Evolutionary conservation across 1,284 basidiomycete genomes (phyloP), one percentile per base, ranked within the genome.

Genomic region (Irpex lacteus): DNA sequence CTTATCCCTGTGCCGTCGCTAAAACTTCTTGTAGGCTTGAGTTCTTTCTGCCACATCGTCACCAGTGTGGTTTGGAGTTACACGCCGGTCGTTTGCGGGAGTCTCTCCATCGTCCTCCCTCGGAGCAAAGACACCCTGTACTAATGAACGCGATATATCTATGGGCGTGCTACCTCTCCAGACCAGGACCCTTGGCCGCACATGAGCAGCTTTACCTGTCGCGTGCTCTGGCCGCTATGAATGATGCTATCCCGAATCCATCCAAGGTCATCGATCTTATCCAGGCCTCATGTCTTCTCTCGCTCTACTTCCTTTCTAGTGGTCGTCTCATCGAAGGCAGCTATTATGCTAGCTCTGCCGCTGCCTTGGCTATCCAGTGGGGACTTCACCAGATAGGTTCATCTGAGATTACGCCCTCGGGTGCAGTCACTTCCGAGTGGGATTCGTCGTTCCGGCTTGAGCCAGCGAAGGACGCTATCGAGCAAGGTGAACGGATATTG

Each of bases 91-190:
- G 82, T 56, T 78, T 92, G 38, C 79, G 86, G 37, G 86, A 86
- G 56, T 87, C 83, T 44, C 77, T 90, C 59, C 78, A 74, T 59
- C 77, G 81, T 2, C 81, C 86, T 13, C 61, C 73, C 2, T 70
- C 80, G 58, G 85, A 90, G 66, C 88, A 88, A 62, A 84, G 84
- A 32, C 91, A 92, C 70, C 87, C 90, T 6, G 85, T 82, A 55
- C 80, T 93, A 9, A 85, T 91, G 81, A 90, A 92, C 71, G 82
- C 90, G 64, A 88, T 92, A 70, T 92, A 86, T 73, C 82, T 92
- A 3, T 91, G 90, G 87, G 88, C 90, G 1, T 91, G 90, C 72
- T 90, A 88, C 72, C 81, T 92, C 54, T 91, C 90, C 15, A 82
- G 90, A 26, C 86, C 89, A 8, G 86, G 85, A 44, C 82, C 85